Conservation (phyloP, 768 basidiomycete genomes). For the Lactarius evosmus region DNA sequence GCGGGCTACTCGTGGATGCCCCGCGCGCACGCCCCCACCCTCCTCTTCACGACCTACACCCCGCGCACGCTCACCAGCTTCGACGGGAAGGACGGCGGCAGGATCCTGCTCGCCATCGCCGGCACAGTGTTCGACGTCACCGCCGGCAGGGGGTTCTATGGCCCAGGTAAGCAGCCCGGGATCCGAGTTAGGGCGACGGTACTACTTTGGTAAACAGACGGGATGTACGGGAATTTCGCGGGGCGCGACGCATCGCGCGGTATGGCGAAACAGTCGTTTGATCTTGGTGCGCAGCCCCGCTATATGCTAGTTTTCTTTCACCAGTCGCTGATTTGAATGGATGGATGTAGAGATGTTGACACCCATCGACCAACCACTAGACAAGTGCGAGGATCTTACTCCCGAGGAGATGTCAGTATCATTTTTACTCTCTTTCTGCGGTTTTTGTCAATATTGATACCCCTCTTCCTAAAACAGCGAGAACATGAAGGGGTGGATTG, state of each 20-base stretch:
- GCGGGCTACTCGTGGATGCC: constrained; percentile 92
- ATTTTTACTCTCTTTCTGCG: not conserved
- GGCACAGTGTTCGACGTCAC: constrained; percentile 93
- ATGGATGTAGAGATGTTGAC: constrained; percentile 77
- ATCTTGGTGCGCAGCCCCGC: constrained; percentile 54
- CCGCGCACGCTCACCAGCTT: constrained; percentile 71
- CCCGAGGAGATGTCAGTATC: constrained; percentile 77
- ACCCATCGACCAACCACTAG: constrained; percentile 79
- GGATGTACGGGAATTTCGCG: constrained; percentile 97
- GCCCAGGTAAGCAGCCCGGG: constrained; percentile 63
- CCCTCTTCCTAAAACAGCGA: constrained; percentile 49
- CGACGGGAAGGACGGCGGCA: constrained; percentile 57
- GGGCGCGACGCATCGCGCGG: constrained; percentile 94
- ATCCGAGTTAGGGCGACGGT: not conserved
- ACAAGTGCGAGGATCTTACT: constrained; percentile 75
- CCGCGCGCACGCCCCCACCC: constrained; percentile 69
- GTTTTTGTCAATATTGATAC: not conserved
- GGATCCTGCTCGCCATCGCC: constrained; percentile 85
- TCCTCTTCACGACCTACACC: constrained; percentile 75
- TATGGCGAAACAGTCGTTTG: constrained; percentile 98
- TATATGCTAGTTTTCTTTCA: not conserved
- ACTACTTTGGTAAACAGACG: constrained; percentile 57
- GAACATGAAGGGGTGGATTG: constrained; percentile 95
- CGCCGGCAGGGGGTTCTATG: constrained; percentile 86
- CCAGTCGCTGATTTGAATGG: constrained; percentile 7